Evolutionary conservation across 768 basidiomycete species (phyloP), one percentile per base, ranked within the genome.

Genomic region (Lentinus tigrinus): DNA sequence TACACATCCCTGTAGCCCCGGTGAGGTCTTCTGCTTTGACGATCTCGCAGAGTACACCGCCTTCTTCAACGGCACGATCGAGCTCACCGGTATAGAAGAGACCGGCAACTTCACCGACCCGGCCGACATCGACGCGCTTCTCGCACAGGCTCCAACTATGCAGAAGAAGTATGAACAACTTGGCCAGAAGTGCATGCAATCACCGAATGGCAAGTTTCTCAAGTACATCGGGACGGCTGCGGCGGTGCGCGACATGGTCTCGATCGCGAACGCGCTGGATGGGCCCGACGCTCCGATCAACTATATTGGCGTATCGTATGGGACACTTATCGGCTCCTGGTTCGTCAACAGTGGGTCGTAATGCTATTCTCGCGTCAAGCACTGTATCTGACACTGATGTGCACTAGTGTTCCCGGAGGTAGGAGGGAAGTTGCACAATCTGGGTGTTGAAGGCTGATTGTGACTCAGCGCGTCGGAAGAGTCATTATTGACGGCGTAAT

Each of bases 361-460:
- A 0, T 31, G 4, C n/a, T 4, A 0, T 27, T 10, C 11, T 7
- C 5, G 2, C 21, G 10, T 42, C 13, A 19, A 28, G n/a, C n/a
- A n/a, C n/a, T n/a, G 11, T 7, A 31, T 11, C 17, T 52, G 10
- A 9, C 26, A 28, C n/a, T 9, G 16, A 21, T 52, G 21, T 37
- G 11, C n/a, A 5, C 16, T 38, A 58, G 57, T 58, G 52, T 58
- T 52, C 26, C 57, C 57, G 17, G 53, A 56, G 40, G 55, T 49
- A 26, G 3, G 55, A 31, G n/a, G n/a, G n/a, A n/a, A n/a, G n/a
- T n/a, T n/a, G 11, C 31, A 19, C 14, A 19, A 46, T 21, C n/a
- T 36, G 19, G 31, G 14, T 28, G 17, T 23, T 21, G 1, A 3
- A 6, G 17, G 19, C 21, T n/a, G 17, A 37, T 21, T n/a, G 11